Percentiles rank a stretch among this genome's conserved stretches.
These are phyloP conservation scores for Plantago major DNA, from an alignment of 257 asterid genomes.

Conservation along the genomic window DNA sequence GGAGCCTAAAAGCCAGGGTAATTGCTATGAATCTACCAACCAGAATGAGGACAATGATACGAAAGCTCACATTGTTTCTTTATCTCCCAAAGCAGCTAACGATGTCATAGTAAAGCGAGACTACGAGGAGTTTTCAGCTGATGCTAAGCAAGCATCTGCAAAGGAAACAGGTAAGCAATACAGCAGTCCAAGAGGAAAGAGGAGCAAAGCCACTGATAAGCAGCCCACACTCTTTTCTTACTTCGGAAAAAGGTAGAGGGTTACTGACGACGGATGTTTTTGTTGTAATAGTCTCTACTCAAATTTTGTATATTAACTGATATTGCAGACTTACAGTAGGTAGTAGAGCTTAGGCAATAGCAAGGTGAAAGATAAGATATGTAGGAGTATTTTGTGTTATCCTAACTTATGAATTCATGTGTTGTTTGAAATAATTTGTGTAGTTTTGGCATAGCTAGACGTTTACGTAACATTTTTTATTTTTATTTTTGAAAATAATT, in stretches of 20 bases:
- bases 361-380: too few species aligned
- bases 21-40: slow-evolving; percentile 7
- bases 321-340: too few species aligned
- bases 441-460: too few species aligned
- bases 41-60: slow-evolving; percentile 15
- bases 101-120: slow-evolving; percentile 31
- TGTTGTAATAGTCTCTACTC: background rate
- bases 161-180: slow-evolving; percentile 21
- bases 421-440: too few species aligned
- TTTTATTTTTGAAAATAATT: too few species aligned
- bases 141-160: slow-evolving; percentile 22
- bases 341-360: too few species aligned
- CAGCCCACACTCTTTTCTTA: slow-evolving; percentile 76
- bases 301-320: too few species aligned
- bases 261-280: background rate
- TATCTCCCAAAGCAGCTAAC: slow-evolving; percentile 17
- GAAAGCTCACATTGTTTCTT: slow-evolving; percentile 8
- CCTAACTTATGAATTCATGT: too few species aligned
- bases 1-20: slow-evolving; percentile 20
- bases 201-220: slow-evolving; percentile 32
- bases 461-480: too few species aligned
- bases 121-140: slow-evolving; percentile 25
- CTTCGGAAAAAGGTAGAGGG: slow-evolving; percentile 51
- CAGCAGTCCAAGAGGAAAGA: slow-evolving; percentile 43
- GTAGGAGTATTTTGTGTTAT: too few species aligned